phyloP scores from a whole-genome alignment of 352 stramenopile species.

The Pythium phragmitis region DNA sequence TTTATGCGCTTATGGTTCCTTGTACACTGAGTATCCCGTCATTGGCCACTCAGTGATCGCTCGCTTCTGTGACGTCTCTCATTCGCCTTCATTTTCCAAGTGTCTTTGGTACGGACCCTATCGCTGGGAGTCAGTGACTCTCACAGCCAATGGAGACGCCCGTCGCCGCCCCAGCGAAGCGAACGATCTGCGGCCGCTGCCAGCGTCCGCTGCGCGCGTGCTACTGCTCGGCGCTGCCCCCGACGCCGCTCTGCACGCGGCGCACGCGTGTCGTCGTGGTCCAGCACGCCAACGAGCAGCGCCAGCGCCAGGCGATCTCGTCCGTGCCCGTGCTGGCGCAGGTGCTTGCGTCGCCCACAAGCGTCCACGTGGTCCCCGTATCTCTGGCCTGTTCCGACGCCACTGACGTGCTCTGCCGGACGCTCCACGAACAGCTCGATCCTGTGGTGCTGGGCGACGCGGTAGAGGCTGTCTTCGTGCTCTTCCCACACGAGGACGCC shows the following conservation, averaged over 20 bases:
- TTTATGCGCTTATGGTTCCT: too few species aligned
- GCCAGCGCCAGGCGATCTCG: constrained; percentile 54
- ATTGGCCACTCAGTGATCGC: not conserved
- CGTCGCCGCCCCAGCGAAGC: constrained; percentile 8
- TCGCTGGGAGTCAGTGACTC: not conserved
- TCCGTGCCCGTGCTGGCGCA: constrained; percentile 65
- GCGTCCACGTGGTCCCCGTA: constrained; percentile 40
- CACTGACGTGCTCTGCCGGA: constrained; percentile 18
- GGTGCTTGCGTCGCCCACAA: constrained; percentile 30
- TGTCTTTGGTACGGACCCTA: too few species aligned
- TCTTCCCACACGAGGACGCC: constrained; percentile 21
- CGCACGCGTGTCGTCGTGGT: constrained; percentile 56
- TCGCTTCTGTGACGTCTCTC: too few species aligned
- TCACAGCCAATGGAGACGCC: constrained; percentile 7
- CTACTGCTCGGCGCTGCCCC: constrained; percentile 54
- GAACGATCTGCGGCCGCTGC: constrained; percentile 44
- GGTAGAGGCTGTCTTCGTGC: constrained; percentile 18
- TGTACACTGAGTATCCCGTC: too few species aligned
- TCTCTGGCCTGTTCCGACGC: constrained; percentile 32
- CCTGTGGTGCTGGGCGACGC: not conserved
- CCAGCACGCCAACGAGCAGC: constrained; percentile 61
- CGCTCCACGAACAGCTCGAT: constrained; percentile 1
- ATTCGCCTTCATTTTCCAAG: too few species aligned
- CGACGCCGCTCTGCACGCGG: constrained; percentile 22
- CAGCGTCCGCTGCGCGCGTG: constrained; percentile 45